Evolutionary conservation across 2,329 filamentous ascomycete genomes (phyloP).

Genomic region (Graphiopsis chlorocephala): DNA sequence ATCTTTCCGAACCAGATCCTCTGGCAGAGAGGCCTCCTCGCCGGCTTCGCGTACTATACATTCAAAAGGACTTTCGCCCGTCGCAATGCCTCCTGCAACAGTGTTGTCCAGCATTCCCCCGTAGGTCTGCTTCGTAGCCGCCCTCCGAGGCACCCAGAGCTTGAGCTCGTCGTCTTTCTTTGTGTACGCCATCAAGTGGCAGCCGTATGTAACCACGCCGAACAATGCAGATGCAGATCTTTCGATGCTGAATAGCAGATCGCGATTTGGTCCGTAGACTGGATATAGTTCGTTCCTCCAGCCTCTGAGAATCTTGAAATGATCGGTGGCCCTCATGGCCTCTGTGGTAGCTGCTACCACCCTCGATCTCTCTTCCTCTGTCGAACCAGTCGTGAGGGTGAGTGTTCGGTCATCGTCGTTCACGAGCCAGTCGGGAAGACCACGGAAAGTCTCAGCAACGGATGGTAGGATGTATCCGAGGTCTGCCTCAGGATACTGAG

Average conservation of each 20-base stretch:
- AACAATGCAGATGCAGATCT: slow-evolving; percentile 71
- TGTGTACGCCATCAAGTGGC: slow-evolving; percentile 74
- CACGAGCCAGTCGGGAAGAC: slow-evolving; percentile 61
- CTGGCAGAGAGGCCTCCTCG: slow-evolving; percentile 82
- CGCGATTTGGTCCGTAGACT: slow-evolving; percentile 61
- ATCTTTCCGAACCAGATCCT: slow-evolving; percentile 61
- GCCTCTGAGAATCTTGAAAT: slow-evolving; percentile 70
- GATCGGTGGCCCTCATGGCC: slow-evolving; percentile 66
- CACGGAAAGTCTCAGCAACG: slow-evolving; percentile 56
- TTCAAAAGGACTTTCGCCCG: slow-evolving; percentile 75
- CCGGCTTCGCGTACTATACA: slow-evolving; percentile 80
- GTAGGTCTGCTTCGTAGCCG: slow-evolving; percentile 79
- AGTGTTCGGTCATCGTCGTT: slow-evolving; percentile 61
- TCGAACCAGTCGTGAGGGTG: slow-evolving; percentile 54
- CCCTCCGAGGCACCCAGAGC: slow-evolving; percentile 80
- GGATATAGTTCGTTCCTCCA: slow-evolving; percentile 83
- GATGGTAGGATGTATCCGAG: slow-evolving; percentile 61
- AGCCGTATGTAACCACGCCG: slow-evolving; percentile 73
- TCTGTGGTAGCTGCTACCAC: slow-evolving; percentile 56
- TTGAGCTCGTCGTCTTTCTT: slow-evolving; percentile 56
- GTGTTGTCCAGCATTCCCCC: slow-evolving; percentile 93
- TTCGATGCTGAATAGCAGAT: slow-evolving; percentile 72
- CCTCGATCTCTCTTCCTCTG: slow-evolving; percentile 61
- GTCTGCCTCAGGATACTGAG: slow-evolving; percentile 59
- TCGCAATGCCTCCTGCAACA: slow-evolving; percentile 80